Conservation (phyloP, 2,329 filamentous ascomycete genomes). For the Cryphonectria parasitica region DNA sequence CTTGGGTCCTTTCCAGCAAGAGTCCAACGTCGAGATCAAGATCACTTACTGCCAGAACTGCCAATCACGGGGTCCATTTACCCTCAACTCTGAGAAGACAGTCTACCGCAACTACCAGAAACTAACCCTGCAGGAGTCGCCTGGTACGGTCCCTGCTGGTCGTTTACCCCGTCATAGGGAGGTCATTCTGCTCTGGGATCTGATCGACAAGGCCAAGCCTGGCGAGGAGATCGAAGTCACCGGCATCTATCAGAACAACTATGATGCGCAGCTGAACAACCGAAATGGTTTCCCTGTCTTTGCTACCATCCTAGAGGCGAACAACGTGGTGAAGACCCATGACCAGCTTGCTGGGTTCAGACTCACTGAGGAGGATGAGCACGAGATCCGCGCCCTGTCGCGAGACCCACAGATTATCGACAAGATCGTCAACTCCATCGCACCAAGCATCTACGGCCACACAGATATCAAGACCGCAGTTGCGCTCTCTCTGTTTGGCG, state of each 20-base stretch:
- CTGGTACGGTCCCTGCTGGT: conserved; percentile 93
- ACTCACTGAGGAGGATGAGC: conserved; percentile 92
- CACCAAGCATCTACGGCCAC: conserved; percentile 96
- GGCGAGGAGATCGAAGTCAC: conserved; percentile 98
- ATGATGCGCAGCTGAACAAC: conserved; percentile 96
- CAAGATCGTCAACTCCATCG: conserved; percentile 89
- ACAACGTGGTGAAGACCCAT: conserved; percentile 95
- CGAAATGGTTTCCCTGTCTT: conserved; percentile 99
- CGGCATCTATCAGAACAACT: conserved; percentile 97
- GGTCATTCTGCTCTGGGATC: conserved; percentile 93
- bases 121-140: conserved; percentile 93
- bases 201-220: conserved; percentile 95
- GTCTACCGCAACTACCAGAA: conserved; percentile 99
- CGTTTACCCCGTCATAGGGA: conserved; percentile 91
- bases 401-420: conserved; percentile 91
- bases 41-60: conserved; percentile 96
- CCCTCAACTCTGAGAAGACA: conserved; percentile 94
- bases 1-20: conserved; percentile 94
- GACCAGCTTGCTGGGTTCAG: conserved; percentile 97
- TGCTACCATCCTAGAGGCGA: conserved; percentile 95
- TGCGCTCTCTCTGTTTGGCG: conserved; percentile 90
- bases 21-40: conserved; percentile 94
- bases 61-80: conserved; percentile 93
- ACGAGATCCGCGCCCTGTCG: conserved; percentile 83
- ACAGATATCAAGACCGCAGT: conserved; percentile 97